Evolutionary conservation across 352 stramenopile species (phyloP).

Genomic region (Phytophthora palmivora): DNA sequence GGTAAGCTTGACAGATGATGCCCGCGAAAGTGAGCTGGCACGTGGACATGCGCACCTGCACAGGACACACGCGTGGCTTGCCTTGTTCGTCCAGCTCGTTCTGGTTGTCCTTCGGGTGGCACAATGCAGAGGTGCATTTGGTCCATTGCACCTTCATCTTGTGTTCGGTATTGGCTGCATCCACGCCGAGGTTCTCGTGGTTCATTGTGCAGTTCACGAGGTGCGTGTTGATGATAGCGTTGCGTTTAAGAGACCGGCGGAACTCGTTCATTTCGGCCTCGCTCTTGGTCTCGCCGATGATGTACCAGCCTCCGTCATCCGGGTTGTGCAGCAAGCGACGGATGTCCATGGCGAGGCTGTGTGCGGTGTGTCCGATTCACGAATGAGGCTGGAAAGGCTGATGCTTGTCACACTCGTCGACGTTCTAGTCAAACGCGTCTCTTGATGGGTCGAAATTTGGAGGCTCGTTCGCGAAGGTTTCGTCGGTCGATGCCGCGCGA

Average conservation of each 20-base stretch:
- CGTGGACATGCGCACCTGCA: constrained; percentile 85
- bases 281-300: constrained; percentile 78
- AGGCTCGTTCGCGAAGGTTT: constrained; percentile 33
- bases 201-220: constrained; percentile 87
- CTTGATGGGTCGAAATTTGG: constrained; percentile 34
- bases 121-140: constrained; percentile 82
- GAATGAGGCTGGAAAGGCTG: constrained; percentile 39
- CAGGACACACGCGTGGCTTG: constrained; percentile 58
- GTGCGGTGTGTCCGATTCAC: constrained; percentile 29
- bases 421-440: constrained; percentile 44
- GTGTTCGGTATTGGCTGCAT: constrained; percentile 57
- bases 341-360: constrained; percentile 72
- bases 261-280: constrained; percentile 81
- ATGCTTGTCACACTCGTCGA: constrained; percentile 45
- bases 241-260: constrained; percentile 78
- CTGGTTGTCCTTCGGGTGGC: constrained; percentile 68
- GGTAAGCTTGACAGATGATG: constrained; percentile 78
- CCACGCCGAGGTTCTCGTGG: constrained; percentile 58
- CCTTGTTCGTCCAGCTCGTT: constrained; percentile 33
- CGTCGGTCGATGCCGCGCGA: constrained; percentile 15
- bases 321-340: constrained; percentile 79
- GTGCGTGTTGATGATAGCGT: constrained; percentile 87
- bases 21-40: constrained; percentile 79
- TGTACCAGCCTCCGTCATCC: constrained; percentile 79
- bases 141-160: constrained; percentile 90